These are phyloP conservation scores for Podila verticillata DNA, from an alignment of 192 early-diverging fungal species.

Conservation along the genomic window DNA sequence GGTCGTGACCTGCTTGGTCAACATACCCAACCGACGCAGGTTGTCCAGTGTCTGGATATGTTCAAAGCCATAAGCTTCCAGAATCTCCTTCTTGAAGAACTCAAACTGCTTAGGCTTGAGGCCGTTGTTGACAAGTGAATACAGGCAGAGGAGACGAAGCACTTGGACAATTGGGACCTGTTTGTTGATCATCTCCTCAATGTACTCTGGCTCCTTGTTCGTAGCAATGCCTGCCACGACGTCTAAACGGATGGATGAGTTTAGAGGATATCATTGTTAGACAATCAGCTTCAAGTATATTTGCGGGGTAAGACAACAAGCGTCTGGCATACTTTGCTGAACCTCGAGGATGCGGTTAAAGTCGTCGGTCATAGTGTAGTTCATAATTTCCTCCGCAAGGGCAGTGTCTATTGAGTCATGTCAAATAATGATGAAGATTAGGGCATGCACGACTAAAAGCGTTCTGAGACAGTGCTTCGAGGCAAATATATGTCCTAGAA, in stretches of 20 bases:
- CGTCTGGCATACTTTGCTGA: constrained; percentile 78
- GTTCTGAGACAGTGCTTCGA: neutral
- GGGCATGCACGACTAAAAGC: neutral
- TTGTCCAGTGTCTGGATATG: constrained; percentile 90
- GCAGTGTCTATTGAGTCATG: constrained; percentile 67
- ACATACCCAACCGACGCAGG: constrained; percentile 72
- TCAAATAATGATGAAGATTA: neutral
- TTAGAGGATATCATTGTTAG: neutral
- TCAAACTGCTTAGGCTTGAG: constrained; percentile 89
- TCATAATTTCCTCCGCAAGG: constrained; percentile 85
- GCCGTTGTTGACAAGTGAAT: constrained; percentile 83
- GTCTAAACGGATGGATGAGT: constrained; percentile 57
- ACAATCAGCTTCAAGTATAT: neutral
- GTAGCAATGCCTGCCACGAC: constrained; percentile 77
- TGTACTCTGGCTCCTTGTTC: constrained; percentile 76
- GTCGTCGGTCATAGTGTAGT: constrained; percentile 79
- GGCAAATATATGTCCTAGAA: neutral
- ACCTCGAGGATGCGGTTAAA: constrained; percentile 88
- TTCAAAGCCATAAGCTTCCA: constrained; percentile 90
- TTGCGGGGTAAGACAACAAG: too few species aligned
- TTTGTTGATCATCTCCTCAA: constrained; percentile 90
- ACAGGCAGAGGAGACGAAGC: constrained; percentile 85
- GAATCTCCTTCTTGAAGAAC: constrained; percentile 82
- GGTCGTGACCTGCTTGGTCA: constrained; percentile 60
- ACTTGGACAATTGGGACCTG: constrained; percentile 75